Conservation (phyloP, 768 basidiomycete genomes). For the Thelephora ganbajun region DNA sequence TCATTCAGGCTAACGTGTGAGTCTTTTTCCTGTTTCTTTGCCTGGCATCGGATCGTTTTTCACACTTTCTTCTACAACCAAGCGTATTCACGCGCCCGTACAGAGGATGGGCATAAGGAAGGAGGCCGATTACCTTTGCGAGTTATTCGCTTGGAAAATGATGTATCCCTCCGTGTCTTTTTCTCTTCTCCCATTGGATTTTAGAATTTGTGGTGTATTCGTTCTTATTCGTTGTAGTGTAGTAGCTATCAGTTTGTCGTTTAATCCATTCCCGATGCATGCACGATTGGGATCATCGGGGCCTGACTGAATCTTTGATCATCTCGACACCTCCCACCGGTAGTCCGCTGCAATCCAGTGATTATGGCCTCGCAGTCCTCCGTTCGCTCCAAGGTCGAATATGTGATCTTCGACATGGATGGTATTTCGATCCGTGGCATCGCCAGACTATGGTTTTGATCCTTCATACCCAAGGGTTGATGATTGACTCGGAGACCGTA, state of each 20-base stretch:
- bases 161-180: no score
- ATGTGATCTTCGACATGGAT: conserved; percentile 24
- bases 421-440: conserved; percentile 9
- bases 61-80: not conserved
- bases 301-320: no score
- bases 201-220: no score
- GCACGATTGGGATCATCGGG: no score
- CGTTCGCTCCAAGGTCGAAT: conserved; percentile 11
- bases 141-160: not conserved
- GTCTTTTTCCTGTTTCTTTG: conserved; percentile 7
- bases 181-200: no score
- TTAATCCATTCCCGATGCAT: no score
- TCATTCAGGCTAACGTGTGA: conserved; percentile 61
- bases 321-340: no score
- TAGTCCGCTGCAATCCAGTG: no score
- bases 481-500: conserved; percentile 67
- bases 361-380: no score
- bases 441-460: no score
- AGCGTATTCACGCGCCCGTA: conserved; percentile 16
- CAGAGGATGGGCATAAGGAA: conserved; percentile 14
- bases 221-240: no score
- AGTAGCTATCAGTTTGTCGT: no score
- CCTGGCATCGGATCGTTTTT: not conserved
- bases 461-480: conserved; percentile 33
- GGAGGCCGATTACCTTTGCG: conserved; percentile 17